Conservation (phyloP, 2,329 filamentous ascomycete genomes). For the Dactylella cylindrospora region DNA sequence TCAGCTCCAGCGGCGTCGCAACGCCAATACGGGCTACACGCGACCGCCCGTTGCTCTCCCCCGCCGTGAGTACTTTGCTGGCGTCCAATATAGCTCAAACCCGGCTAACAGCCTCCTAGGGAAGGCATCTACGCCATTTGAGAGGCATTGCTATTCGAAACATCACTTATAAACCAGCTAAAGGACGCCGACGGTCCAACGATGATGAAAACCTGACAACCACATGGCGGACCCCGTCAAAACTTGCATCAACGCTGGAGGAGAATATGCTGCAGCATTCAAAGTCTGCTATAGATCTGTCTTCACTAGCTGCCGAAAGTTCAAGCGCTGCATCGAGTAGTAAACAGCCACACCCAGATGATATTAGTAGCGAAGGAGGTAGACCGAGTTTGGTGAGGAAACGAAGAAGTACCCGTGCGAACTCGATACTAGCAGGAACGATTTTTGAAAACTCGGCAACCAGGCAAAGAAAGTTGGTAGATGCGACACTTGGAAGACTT, state of each 20-base stretch:
- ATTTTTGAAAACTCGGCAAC: conserved; percentile 55
- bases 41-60: conserved; percentile 45
- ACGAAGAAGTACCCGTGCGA: conserved; percentile 33
- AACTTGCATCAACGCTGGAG: conserved; percentile 21
- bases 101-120: conserved; percentile 18
- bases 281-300: conserved; percentile 44
- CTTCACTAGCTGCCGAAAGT: conserved; percentile 20
- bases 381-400: conserved; percentile 25
- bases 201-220: conserved; percentile 46
- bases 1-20: conserved; percentile 28
- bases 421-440: conserved; percentile 34
- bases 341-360: conserved; percentile 11
- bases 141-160: conserved; percentile 45
- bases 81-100: background rate
- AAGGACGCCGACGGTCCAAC: conserved; percentile 41
- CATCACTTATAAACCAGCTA: conserved; percentile 18
- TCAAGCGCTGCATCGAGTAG: conserved; percentile 11
- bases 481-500: conserved; percentile 61
- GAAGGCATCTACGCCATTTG: conserved; percentile 46
- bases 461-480: conserved; percentile 63
- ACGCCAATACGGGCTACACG: conserved; percentile 35
- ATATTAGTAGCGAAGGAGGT: conserved; percentile 29
- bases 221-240: conserved; percentile 44
- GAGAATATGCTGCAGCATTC: conserved; percentile 40
- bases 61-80: conserved; percentile 38